Evolutionary conservation across 164 flowering plant genomes (phyloP), one percentile per base, ranked within the genome.

Genomic region (Stephania yunnanensis): DNA sequence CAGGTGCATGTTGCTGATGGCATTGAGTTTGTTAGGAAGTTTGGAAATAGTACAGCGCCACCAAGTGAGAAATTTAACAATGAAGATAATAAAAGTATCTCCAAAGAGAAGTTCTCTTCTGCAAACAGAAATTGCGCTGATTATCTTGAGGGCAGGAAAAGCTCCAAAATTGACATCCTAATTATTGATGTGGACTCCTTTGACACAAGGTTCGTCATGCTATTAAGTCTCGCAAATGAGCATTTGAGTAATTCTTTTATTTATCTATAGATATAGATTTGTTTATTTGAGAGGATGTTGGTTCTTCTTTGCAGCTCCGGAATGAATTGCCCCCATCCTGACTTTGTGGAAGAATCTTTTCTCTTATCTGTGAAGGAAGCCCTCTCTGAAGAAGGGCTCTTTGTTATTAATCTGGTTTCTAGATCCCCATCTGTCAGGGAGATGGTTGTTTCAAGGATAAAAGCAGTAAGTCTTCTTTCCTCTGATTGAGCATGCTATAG

Each of bases 1-100:
- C 68, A 92, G 98, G 97, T 90, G 44, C 93, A 87, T 80, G 78
- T 93, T 71, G 89, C 89, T 75, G 92, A 95, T 86, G 99, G 99
- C n/a, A 85, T 95, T 74, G 75, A 87, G 79, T 91, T 88, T 84
- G 83, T 93, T 55, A 74, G 79, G 81, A 84, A 87, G 71, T 67
- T 79, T 45, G 82, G 81, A 76, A 83, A 73, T 72, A 70, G 45
- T 73, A 69, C 46, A 22, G 75, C 77, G 22, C 70, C 80, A 78
- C 81, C 66, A 76, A 75, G 71, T 65, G 76, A 75, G 68, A 64
- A 79, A 76, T 19, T 11, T 6, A 44, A 42, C n/a, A 19, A 75
- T 45, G 81, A 65, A 76, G 80, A 76, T 72, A 76, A 15, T 36
- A 71, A 71, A 65, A 68, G 19, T 80, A 69, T 68, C 22, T 30